phyloP scores from a whole-genome alignment of 805 yeast species.

The Allodekkera sacchari region DNA sequence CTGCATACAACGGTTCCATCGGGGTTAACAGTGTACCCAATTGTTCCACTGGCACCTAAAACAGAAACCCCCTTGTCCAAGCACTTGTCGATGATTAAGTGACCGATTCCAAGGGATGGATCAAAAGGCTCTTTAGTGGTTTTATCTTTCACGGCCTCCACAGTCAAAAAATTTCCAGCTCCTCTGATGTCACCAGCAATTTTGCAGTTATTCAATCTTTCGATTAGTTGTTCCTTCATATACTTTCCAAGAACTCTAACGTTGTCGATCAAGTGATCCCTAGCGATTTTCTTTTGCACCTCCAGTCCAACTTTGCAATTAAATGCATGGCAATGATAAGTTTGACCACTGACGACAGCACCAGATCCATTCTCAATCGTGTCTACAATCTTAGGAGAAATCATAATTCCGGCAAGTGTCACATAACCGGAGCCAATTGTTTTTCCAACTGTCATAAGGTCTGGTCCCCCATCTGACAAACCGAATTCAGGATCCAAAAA shows the following conservation, averaged over 20 bases:
- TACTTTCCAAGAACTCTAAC: slow-evolving; percentile 35
- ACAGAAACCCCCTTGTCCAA: slow-evolving; percentile 38
- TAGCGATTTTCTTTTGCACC: slow-evolving; percentile 34
- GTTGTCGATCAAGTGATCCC: slow-evolving; percentile 29
- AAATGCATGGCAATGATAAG: slow-evolving; percentile 40
- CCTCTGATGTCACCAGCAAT: slow-evolving; percentile 57
- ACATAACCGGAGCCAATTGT: slow-evolving; percentile 42
- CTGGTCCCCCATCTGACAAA: slow-evolving; percentile 35
- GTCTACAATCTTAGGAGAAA: slow-evolving; percentile 31
- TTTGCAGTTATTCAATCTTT: slow-evolving; percentile 25
- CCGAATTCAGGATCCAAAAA: slow-evolving; percentile 23
- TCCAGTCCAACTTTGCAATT: slow-evolving; percentile 38
- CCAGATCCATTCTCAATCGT: slow-evolving; percentile 32
- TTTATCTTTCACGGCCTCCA: slow-evolving; percentile 49
- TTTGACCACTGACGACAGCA: slow-evolving; percentile 36
- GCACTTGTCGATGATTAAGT: slow-evolving; percentile 25
- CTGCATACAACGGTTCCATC: slow-evolving; percentile 21
- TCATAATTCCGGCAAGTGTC: slow-evolving; percentile 38
- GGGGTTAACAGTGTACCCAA: slow-evolving; percentile 14
- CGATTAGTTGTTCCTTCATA: slow-evolving; percentile 30
- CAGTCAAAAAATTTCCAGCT: slow-evolving; percentile 50
- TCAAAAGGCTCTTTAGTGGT: slow-evolving; percentile 42
- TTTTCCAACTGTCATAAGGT: slow-evolving; percentile 40
- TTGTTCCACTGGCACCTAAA: slow-evolving; percentile 40
- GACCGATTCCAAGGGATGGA: slow-evolving; percentile 28